A percentile compares a stretch with the other conserved stretches of the same genome.
Conservation (phyloP, 2,329 filamentous ascomycete species). For the Neofusicoccum laricinum region DNA sequence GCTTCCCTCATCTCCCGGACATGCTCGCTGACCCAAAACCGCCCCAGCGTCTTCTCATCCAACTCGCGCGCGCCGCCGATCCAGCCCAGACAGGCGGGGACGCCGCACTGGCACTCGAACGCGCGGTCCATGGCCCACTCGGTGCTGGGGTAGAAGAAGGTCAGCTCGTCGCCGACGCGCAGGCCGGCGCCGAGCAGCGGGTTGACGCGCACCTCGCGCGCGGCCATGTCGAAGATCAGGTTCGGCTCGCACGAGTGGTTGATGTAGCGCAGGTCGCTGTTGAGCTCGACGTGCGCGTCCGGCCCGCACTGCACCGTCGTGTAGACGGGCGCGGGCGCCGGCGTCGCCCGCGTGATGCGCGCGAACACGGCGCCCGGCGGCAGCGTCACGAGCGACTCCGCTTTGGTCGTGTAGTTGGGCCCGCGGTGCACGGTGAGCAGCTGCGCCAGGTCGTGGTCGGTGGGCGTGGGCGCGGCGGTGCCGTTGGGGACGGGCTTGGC, state of each 20-base stretch:
- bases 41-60: conserved; percentile 51
- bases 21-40: conserved; percentile 44
- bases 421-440: conserved; percentile 38
- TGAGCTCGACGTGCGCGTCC: conserved; percentile 54
- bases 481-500: background rate
- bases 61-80: conserved; percentile 65
- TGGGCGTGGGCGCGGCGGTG: background rate
- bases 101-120: conserved; percentile 64
- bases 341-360: conserved; percentile 47
- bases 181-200: conserved; percentile 28
- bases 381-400: conserved; percentile 49
- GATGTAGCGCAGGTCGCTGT: conserved; percentile 55
- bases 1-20: conserved; percentile 25
- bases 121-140: conserved; percentile 73
- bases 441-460: conserved; percentile 30
- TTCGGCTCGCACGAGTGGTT: conserved; percentile 56
- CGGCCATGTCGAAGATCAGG: conserved; percentile 52
- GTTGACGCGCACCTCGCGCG: conserved; percentile 55
- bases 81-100: conserved; percentile 55
- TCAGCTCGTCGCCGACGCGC: conserved; percentile 40
- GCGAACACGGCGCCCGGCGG: conserved; percentile 51
- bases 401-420: conserved; percentile 40
- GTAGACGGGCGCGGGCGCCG: conserved; percentile 45
- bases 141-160: conserved; percentile 73
- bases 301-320: conserved; percentile 51